These are phyloP conservation scores for Calycina herbarum DNA, from an alignment of 2,329 filamentous ascomycete genomes.

Conservation along the genomic window DNA sequence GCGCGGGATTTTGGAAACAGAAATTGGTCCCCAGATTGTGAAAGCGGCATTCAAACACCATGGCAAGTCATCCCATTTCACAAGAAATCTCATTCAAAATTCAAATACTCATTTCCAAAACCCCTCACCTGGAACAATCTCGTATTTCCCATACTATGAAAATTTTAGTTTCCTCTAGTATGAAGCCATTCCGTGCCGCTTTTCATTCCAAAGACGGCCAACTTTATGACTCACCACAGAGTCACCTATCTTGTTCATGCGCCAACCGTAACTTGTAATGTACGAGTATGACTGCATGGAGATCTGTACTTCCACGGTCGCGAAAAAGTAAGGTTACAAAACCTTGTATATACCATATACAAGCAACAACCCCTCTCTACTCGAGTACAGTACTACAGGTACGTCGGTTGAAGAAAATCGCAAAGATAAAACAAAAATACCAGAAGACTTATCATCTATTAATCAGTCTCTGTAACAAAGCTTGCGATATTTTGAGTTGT, in stretches of 20 bases:
- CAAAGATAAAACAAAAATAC: too few relatives aligned
- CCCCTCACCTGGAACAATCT: neutral
- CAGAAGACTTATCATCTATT: too few relatives aligned
- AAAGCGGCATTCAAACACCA: neutral
- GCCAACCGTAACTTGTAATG: neutral
- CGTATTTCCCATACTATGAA: neutral
- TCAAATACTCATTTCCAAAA: neutral
- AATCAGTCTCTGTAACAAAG: too few relatives aligned
- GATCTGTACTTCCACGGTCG: neutral
- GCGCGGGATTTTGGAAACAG: neutral
- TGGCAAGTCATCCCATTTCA: neutral
- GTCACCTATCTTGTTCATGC: neutral
- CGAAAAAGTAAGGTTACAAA: neutral
- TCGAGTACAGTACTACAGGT: too few relatives aligned
- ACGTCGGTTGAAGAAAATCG: too few relatives aligned
- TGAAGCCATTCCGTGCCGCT: neutral
- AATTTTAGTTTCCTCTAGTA: too few relatives aligned
- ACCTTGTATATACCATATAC: too few relatives aligned
- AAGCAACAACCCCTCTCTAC: too few relatives aligned
- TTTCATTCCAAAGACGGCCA: neutral
- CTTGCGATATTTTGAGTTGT: too few relatives aligned
- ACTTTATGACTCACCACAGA: conserved; percentile 1
- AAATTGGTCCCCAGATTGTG: too few relatives aligned
- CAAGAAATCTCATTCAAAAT: neutral
- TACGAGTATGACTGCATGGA: neutral